These are phyloP conservation scores for Pleurotus pulmonarius DNA, from an alignment of 768 basidiomycete genomes.

Conservation along the genomic window DNA sequence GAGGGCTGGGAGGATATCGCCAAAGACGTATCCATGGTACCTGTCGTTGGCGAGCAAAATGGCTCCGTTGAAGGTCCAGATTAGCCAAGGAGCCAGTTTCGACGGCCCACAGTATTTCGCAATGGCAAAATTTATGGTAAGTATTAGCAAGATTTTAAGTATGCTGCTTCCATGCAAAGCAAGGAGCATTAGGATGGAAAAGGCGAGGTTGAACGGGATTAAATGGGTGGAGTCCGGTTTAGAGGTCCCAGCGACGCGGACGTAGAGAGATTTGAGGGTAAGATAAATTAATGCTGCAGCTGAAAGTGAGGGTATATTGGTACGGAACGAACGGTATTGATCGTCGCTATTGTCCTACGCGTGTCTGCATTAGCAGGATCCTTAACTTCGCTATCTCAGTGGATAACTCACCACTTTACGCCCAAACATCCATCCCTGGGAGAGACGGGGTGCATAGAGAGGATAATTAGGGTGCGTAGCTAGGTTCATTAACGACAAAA, in stretches of 20 bases:
- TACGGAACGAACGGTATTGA: slow-evolving; percentile 87
- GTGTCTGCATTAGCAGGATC: slow-evolving; percentile 4
- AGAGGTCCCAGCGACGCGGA: slow-evolving; percentile 20
- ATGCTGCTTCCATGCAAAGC: slow-evolving; percentile 79
- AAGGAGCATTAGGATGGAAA: slow-evolving; percentile 61
- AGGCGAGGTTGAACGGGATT: slow-evolving; percentile 55
- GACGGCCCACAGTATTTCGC: slow-evolving; percentile 42
- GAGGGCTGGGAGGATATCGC: slow-evolving; percentile 49
- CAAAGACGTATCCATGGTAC: slow-evolving; percentile 71
- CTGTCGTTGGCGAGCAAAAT: slow-evolving; percentile 78
- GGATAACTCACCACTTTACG: slow-evolving; percentile 65
- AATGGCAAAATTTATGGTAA: slow-evolving; percentile 66
- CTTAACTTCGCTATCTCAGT: neutral
- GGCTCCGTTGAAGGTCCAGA: slow-evolving; percentile 75
- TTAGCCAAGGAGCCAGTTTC: slow-evolving; percentile 44
- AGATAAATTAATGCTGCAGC: slow-evolving; percentile 50
- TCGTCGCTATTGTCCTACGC: slow-evolving; percentile 86
- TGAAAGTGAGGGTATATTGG: slow-evolving; percentile 66
- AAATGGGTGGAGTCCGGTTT: slow-evolving; percentile 27
- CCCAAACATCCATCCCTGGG: slow-evolving; percentile 78
- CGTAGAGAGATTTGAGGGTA: slow-evolving; percentile 48
- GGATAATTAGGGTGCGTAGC: slow-evolving; percentile 74
- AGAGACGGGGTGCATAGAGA: slow-evolving; percentile 54
- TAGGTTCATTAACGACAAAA: slow-evolving; percentile 21
- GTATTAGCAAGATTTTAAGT: slow-evolving; percentile 73